Conservation (phyloP, 73 alveolate genomes). For the Paramecium octaurelia region DNA sequence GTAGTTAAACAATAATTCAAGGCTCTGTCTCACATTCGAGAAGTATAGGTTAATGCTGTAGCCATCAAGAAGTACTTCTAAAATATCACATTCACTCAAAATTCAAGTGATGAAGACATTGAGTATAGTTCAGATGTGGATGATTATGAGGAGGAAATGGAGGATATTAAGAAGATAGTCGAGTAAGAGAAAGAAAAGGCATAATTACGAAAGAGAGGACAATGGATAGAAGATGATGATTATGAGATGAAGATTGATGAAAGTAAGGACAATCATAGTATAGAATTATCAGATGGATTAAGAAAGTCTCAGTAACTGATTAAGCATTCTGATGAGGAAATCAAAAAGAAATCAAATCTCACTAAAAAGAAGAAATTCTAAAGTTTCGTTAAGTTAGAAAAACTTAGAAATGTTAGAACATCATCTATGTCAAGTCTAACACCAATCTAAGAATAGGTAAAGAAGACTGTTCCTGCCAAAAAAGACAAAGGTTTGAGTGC, state of each 20-base stretch:
- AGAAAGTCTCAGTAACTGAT: not conserved
- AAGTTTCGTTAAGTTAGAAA: not conserved
- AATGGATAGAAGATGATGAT: not conserved
- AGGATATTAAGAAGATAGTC: conserved; percentile 26
- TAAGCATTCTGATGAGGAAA: not conserved
- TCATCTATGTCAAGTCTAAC: not conserved
- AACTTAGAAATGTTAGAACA: not conserved
- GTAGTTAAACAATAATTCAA: not conserved
- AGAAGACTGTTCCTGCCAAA: not conserved
- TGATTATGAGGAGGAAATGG: not conserved
- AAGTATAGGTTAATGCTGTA: not conserved
- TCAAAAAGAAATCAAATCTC: not conserved
- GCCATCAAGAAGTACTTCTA: not conserved
- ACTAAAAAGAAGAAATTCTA: not conserved
- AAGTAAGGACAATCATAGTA: not conserved
- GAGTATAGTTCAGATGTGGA: conserved; percentile 44
- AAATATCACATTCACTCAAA: not conserved
- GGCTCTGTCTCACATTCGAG: not conserved
- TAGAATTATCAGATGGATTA: not conserved
- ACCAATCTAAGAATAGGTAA: not conserved
- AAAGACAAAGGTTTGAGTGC: not conserved
- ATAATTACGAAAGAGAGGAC: not conserved
- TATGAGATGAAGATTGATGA: not conserved
- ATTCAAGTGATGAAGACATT: conserved; percentile 26
- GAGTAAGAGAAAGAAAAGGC: conserved; percentile 20